Evolutionary conservation across 768 basidiomycete species (phyloP).

Genomic region (Xerocomellus amylosporus): DNA sequence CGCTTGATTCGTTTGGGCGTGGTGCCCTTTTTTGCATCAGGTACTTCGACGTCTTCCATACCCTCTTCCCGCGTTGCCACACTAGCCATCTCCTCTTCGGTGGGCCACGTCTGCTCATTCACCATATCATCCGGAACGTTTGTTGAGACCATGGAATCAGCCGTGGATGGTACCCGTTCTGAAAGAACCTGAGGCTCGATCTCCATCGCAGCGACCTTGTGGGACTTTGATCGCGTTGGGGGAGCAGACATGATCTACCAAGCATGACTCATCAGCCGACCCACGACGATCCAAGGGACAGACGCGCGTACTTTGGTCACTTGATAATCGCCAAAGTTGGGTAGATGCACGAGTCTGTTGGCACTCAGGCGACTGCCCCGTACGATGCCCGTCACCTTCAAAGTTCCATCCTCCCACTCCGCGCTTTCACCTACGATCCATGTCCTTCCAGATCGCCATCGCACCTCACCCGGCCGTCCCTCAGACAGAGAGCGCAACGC

Average conservation of each 20-base stretch:
- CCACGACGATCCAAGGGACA: background rate
- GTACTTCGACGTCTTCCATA: conserved; percentile 35
- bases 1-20: conserved; percentile 78
- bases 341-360: conserved; percentile 83
- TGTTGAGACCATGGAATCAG: conserved; percentile 83
- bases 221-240: conserved; percentile 33
- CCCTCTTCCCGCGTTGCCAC: conserved; percentile 22
- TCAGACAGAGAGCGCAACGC: conserved; percentile 79
- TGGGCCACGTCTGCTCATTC: conserved; percentile 99
- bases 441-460: conserved; percentile 79
- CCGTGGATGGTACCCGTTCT: conserved; percentile 58
- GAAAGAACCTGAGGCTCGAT: conserved; percentile 61
- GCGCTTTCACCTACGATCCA: conserved; percentile 73
- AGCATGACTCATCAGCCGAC: background rate
- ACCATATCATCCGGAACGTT: conserved; percentile 87
- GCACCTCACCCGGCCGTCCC: conserved; percentile 73
- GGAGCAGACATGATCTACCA: conserved; percentile 70
- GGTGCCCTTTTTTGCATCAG: conserved; percentile 67
- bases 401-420: conserved; percentile 57
- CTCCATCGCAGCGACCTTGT: conserved; percentile 54
- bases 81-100: conserved; percentile 87
- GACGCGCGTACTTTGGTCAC: conserved; percentile 60
- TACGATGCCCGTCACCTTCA: conserved; percentile 81
- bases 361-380: conserved; percentile 76
- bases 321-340: conserved; percentile 85